Percentiles rank a stretch among this genome's conserved stretches.
These are phyloP conservation scores for Zizania latifolia DNA, from an alignment of 176 grass and related monocot genomes.

Conservation along the genomic window DNA sequence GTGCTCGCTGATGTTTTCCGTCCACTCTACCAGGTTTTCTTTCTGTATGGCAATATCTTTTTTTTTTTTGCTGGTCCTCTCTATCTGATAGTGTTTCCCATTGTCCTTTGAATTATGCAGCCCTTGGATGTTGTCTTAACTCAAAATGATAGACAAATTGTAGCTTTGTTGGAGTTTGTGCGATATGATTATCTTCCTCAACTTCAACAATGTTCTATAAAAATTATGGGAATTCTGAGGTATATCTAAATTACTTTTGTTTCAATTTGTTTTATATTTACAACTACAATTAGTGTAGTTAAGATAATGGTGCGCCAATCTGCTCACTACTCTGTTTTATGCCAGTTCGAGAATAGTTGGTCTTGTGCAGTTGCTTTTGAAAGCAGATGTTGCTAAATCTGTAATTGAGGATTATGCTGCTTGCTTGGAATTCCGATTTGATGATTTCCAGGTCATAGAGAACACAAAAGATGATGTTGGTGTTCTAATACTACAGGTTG, in stretches of 20 bases:
- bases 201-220: slow-evolving; percentile 87
- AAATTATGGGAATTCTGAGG: slow-evolving; percentile 86
- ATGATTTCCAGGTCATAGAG: slow-evolving; percentile 75
- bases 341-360: slow-evolving; percentile 86
- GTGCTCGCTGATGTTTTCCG: slow-evolving; percentile 83
- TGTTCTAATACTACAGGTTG: slow-evolving; percentile 88
- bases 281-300: background rate
- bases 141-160: slow-evolving; percentile 69
- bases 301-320: background rate
- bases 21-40: slow-evolving; percentile 79
- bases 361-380: slow-evolving; percentile 76
- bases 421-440: slow-evolving; percentile 91
- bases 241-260: slow-evolving; percentile 31
- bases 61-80: slow-evolving; percentile 5
- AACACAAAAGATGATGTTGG: slow-evolving; percentile 79
- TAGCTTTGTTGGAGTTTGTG: slow-evolving; percentile 87
- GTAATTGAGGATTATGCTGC: slow-evolving; percentile 90
- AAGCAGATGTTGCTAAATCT: slow-evolving; percentile 67
- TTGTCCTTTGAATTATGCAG: slow-evolving; percentile 40
- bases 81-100: background rate
- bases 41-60: slow-evolving; percentile 9
- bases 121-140: slow-evolving; percentile 79
- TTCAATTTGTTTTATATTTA: background rate
- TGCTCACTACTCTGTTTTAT: slow-evolving; percentile 18
- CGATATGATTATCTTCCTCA: slow-evolving; percentile 88